These are phyloP conservation scores for Globisporangium yorkense DNA, from an alignment of 352 stramenopile species.

Conservation along the genomic window DNA sequence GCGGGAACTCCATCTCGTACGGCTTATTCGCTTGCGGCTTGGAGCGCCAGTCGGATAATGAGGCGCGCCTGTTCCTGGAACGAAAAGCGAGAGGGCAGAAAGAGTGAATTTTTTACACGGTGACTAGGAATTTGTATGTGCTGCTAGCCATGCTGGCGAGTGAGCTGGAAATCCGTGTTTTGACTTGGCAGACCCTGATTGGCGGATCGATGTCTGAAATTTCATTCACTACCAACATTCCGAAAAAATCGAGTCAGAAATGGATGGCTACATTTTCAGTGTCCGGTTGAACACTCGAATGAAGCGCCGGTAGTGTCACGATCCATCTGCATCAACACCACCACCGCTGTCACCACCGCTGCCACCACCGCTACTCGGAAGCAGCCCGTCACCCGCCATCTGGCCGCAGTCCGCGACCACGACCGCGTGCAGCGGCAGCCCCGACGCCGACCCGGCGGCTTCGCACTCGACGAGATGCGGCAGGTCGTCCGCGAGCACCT, in stretches of 20 bases:
- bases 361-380: slow-evolving; percentile 2
- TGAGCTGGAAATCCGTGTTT: slow-evolving; percentile 10
- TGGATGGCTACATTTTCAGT: neutral
- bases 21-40: neutral
- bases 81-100: neutral
- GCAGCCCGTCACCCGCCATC: slow-evolving; percentile 38
- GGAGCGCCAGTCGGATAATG: slow-evolving; percentile 2
- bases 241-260: too few species aligned
- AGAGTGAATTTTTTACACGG: neutral
- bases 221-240: too few species aligned
- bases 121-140: neutral
- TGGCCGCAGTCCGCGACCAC: slow-evolving; percentile 56
- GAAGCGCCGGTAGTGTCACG: too few species aligned
- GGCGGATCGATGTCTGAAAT: slow-evolving; percentile 11
- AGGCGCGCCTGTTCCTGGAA: neutral
- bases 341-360: neutral
- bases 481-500: slow-evolving; percentile 85
- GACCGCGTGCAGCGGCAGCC: slow-evolving; percentile 39
- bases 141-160: too few species aligned
- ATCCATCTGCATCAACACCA: neutral
- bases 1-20: slow-evolving; percentile 4
- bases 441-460: slow-evolving; percentile 37
- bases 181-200: slow-evolving; percentile 53
- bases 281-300: too few species aligned
- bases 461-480: slow-evolving; percentile 41